Percentiles rank a stretch among this genome's conserved stretches.
These are phyloP conservation scores for Leishmania mexicana DNA, from an alignment of 208 protist genomes.

Conservation along the genomic window DNA sequence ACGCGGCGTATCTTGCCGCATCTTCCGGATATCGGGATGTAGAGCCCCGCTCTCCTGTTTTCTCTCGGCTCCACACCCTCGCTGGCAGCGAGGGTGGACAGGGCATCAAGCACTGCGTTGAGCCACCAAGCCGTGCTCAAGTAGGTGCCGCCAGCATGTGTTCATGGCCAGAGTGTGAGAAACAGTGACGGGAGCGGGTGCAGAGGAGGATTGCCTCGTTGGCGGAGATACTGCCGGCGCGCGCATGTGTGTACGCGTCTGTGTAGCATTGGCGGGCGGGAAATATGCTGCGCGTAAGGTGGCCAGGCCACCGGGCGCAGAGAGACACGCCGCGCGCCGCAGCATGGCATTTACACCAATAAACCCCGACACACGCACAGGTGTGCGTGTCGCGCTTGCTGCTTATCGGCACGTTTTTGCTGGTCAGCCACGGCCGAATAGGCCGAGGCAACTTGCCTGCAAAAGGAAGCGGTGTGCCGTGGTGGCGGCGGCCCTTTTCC, in stretches of 20 bases:
- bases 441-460: background rate
- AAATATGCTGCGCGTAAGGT: background rate
- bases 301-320: background rate
- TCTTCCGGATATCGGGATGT: slow-evolving; percentile 10
- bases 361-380: background rate
- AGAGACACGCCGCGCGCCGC: background rate
- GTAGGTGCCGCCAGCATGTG: background rate
- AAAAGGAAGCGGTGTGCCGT: background rate
- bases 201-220: background rate
- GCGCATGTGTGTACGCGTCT: background rate
- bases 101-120: background rate
- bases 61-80: background rate
- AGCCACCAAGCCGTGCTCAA: background rate
- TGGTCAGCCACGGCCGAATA: background rate
- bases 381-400: background rate
- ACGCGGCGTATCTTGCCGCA: slow-evolving; percentile 46
- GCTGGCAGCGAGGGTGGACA: background rate
- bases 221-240: background rate
- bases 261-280: background rate
- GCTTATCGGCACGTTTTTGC: background rate
- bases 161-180: background rate
- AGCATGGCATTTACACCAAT: background rate
- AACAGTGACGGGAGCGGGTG: background rate
- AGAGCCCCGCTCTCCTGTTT: background rate
- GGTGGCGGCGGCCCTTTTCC: background rate